A percentile compares a stretch with the other conserved stretches of the same genome.
These are phyloP conservation scores for Diplogelasinospora grovesii DNA, from an alignment of 495 filamentous ascomycete species.

Conservation along the genomic window DNA sequence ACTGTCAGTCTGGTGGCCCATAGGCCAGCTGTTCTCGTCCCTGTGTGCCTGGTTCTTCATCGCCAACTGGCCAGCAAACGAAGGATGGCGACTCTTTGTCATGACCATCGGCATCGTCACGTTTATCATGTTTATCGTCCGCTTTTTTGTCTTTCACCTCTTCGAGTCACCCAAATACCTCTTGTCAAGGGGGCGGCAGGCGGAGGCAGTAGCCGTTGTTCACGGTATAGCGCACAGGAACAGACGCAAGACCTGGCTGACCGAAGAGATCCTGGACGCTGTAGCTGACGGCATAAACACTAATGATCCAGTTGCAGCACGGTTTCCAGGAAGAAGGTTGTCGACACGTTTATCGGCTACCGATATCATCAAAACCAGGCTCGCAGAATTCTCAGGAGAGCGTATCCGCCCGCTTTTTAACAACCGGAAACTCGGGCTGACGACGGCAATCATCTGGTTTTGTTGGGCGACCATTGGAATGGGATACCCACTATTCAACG, in stretches of 20 bases:
- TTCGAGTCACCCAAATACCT: constrained; percentile 81
- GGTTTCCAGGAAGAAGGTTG: constrained; percentile 14
- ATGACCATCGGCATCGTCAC: constrained; percentile 68
- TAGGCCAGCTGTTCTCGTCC: constrained; percentile 64
- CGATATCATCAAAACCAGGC: constrained; percentile 29
- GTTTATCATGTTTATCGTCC: constrained; percentile 60
- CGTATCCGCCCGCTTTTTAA: constrained; percentile 43
- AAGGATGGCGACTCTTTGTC: constrained; percentile 76
- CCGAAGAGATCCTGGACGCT: constrained; percentile 49
- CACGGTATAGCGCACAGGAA: constrained; percentile 70
- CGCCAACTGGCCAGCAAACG: constrained; percentile 57
- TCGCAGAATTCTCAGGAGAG: constrained; percentile 37
- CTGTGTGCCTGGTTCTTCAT: constrained; percentile 76
- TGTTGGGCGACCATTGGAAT: constrained; percentile 50
- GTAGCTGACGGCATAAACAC: constrained; percentile 40
- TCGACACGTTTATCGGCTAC: constrained; percentile 29
- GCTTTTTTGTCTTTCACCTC: constrained; percentile 75
- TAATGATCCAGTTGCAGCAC: constrained; percentile 19
- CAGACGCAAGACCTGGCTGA: constrained; percentile 56
- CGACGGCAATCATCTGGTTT: constrained; percentile 52
- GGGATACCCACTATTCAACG: constrained; percentile 74
- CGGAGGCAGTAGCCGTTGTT: constrained; percentile 67
- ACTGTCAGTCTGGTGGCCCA: constrained; percentile 73
- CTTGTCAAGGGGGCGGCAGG: constrained; percentile 66
- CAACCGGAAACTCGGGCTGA: constrained; percentile 39